Percentiles rank a stretch among this genome's conserved stretches.
Conservation (phyloP, 2,329 filamentous ascomycete genomes). For the Penicillium sp. region DNA sequence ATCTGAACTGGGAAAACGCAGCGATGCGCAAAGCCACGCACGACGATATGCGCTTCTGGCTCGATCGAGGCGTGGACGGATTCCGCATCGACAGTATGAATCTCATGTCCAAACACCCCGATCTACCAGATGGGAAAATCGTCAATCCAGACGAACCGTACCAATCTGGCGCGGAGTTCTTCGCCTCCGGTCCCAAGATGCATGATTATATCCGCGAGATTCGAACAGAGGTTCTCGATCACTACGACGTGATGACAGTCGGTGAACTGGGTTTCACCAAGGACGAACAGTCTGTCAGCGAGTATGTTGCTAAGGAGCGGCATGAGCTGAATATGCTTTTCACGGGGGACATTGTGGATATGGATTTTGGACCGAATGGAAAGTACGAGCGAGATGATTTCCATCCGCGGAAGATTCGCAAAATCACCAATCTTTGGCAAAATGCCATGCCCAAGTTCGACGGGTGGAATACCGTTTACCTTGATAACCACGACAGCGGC, state of each 20-base stretch:
- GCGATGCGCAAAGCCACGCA: conserved; percentile 69
- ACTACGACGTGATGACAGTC: conserved; percentile 43
- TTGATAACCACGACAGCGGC: conserved; percentile 62
- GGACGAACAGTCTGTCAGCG: conserved; percentile 9
- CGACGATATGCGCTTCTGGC: conserved; percentile 73
- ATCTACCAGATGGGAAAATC: conserved; percentile 51
- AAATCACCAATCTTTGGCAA: conserved; percentile 9
- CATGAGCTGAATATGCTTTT: conserved; percentile 48
- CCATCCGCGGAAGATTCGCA: conserved; percentile 19
- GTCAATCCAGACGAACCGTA: conserved; percentile 51
- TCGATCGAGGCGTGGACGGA: conserved; percentile 70
- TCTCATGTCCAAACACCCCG: conserved; percentile 64
- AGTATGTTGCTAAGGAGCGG: conserved; percentile 43
- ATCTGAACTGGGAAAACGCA: conserved; percentile 76
- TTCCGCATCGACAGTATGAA: conserved; percentile 74
- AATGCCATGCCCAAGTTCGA: conserved; percentile 57
- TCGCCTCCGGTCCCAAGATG: conserved; percentile 50
- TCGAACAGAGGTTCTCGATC: conserved; percentile 35
- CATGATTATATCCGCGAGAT: conserved; percentile 46
- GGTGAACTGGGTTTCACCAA: conserved; percentile 11
- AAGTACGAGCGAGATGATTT: conserved; percentile 35
- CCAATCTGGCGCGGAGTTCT: conserved; percentile 51
- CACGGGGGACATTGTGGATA: conserved; percentile 32
- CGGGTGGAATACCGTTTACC: conserved; percentile 64
- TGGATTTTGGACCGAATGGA: conserved; percentile 52